phyloP scores from a whole-genome alignment of 805 yeast genomes.

The Saccharomyces mikatae region DNA sequence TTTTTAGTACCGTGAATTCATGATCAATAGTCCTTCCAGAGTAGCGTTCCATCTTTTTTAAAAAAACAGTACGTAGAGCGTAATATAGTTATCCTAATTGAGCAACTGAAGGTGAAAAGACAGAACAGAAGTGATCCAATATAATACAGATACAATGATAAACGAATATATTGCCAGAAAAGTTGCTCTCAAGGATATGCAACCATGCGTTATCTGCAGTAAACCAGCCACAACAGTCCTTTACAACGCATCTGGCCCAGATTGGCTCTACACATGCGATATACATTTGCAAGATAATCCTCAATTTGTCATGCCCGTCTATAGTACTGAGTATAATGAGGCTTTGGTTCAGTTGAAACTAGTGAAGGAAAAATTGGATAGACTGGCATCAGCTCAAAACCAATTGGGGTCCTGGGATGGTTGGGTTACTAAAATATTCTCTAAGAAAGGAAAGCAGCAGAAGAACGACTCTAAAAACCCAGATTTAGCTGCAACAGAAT shows the following conservation, averaged over 20 bases:
- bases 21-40: not conserved
- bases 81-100: not conserved
- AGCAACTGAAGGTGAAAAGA: not conserved
- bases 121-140: not conserved
- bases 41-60: not conserved
- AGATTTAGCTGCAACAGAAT: not conserved
- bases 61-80: no score
- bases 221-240: conserved; percentile 24
- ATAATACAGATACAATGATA: conserved; percentile 11
- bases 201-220: conserved; percentile 25
- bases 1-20: not conserved
- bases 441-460: conserved; percentile 7
- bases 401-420: conserved; percentile 25
- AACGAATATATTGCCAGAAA: conserved; percentile 23
- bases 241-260: conserved; percentile 21
- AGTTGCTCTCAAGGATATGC: conserved; percentile 25
- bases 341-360: conserved; percentile 12
- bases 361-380: conserved; percentile 12
- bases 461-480: not conserved
- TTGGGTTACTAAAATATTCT: conserved; percentile 26
- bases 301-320: conserved; percentile 24
- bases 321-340: conserved; percentile 16
- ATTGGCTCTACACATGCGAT: conserved; percentile 30
- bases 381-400: conserved; percentile 2
- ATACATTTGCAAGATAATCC: conserved; percentile 30